Conservation (phyloP, 139 green algal species). For the Prasinococcaceae sp. region DNA sequence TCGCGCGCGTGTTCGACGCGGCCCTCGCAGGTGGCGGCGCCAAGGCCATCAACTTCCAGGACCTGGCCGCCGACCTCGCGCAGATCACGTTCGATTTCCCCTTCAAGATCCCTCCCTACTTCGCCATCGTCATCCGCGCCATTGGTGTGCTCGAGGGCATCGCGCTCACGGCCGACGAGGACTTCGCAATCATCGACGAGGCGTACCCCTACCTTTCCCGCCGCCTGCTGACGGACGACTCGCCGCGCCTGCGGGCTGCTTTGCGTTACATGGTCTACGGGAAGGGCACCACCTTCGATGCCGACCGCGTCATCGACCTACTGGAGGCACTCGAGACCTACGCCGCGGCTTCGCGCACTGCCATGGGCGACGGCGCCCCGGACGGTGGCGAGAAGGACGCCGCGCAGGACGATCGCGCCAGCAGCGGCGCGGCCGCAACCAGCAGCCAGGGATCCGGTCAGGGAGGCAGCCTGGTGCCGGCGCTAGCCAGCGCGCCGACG, state of each 20-base stretch:
- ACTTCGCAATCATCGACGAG: slow-evolving; percentile 96
- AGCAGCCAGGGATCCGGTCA: too few species aligned
- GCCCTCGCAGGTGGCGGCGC: slow-evolving; percentile 39
- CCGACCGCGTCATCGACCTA: slow-evolving; percentile 86
- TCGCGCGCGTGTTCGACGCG: slow-evolving; percentile 28
- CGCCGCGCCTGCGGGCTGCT: slow-evolving; percentile 58
- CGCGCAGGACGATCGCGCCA: too few species aligned
- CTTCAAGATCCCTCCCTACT: slow-evolving; percentile 81
- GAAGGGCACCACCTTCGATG: slow-evolving; percentile 39
- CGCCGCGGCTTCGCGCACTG: slow-evolving; percentile 25
- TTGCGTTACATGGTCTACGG: slow-evolving; percentile 74
- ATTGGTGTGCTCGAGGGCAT: slow-evolving; percentile 78
- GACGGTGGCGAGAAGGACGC: too few species aligned
- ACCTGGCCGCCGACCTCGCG: slow-evolving; percentile 90
- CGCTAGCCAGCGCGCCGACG: too few species aligned
- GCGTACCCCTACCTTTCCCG: slow-evolving; percentile 87
- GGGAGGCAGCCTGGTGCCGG: too few species aligned
- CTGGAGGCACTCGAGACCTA: slow-evolving; percentile 91
- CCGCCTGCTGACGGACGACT: slow-evolving; percentile 81
- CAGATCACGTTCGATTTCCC: slow-evolving; percentile 98
- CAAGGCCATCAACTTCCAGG: slow-evolving; percentile 46
- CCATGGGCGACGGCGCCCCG: background rate
- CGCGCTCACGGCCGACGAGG: slow-evolving; percentile 61
- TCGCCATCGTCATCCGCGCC: slow-evolving; percentile 78
- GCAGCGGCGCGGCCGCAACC: too few species aligned